phyloP scores from a whole-genome alignment of 2,329 filamentous ascomycete genomes.

The Mycocentrospora acerina region DNA sequence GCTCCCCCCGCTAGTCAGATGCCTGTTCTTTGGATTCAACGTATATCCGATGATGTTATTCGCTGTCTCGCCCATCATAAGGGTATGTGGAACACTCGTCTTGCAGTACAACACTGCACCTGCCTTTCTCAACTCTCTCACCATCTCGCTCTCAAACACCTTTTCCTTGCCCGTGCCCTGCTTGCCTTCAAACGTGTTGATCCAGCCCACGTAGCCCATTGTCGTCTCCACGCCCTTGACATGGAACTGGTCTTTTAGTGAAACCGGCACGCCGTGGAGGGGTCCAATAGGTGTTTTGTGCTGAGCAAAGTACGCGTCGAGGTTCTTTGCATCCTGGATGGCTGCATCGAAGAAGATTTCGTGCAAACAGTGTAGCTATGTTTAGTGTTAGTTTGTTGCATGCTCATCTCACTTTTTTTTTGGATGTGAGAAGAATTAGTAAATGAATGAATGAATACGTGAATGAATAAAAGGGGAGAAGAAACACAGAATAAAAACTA shows the following conservation, averaged over 20 bases:
- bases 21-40: constrained; percentile 58
- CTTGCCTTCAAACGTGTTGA: constrained; percentile 62
- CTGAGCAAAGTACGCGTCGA: constrained; percentile 44
- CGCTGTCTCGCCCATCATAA: constrained; percentile 61
- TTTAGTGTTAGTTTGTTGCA: not conserved
- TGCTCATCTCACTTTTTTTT: not conserved
- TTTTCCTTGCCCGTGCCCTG: constrained; percentile 54
- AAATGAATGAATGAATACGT: too few relatives aligned
- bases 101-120: constrained; percentile 61
- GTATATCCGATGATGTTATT: constrained; percentile 64
- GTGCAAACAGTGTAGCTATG: constrained; percentile 43
- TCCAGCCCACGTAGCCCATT: constrained; percentile 67
- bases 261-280: constrained; percentile 51
- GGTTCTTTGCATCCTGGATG: constrained; percentile 43
- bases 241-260: constrained; percentile 54
- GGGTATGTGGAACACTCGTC: constrained; percentile 59
- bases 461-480: too few relatives aligned
- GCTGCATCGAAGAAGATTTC: constrained; percentile 53
- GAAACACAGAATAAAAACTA: too few relatives aligned
- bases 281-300: constrained; percentile 44
- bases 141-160: constrained; percentile 61
- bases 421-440: too few relatives aligned
- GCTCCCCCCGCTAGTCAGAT: constrained; percentile 56
- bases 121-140: constrained; percentile 54
- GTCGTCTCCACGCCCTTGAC: constrained; percentile 49